Conservation (phyloP, 257 asterid genomes). For the Solanum etuberosum region DNA sequence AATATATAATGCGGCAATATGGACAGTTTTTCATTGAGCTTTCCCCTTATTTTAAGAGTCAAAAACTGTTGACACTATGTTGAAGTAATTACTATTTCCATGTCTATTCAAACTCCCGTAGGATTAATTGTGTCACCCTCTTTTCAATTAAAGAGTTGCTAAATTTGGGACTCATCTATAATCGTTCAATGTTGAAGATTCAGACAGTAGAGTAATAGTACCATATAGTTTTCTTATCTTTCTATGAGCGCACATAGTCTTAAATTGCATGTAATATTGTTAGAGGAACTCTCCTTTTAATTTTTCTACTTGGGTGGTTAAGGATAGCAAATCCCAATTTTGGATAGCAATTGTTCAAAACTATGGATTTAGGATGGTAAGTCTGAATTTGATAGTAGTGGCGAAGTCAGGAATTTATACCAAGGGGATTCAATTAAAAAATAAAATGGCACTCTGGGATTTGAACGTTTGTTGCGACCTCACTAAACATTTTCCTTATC, state of each 20-base stretch:
- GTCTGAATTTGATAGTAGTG: not conserved
- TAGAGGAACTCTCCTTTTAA: not conserved
- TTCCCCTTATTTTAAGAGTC: not conserved
- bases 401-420: not conserved
- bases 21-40: not conserved
- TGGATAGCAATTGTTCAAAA: not conserved
- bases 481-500: not conserved
- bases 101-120: not conserved
- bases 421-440: not conserved
- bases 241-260: not conserved
- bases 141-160: not conserved
- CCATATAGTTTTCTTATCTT: not conserved
- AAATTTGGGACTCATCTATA: not conserved
- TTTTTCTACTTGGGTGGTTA: not conserved
- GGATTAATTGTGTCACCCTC: not conserved
- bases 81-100: not conserved
- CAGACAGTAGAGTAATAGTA: not conserved
- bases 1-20: slow-evolving; percentile 66
- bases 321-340: not conserved
- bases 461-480: not conserved
- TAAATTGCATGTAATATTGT: not conserved
- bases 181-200: not conserved
- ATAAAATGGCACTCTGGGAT: not conserved
- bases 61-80: not conserved
- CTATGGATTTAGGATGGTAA: not conserved